Percentiles rank a stretch among this genome's conserved stretches.
phyloP scores from a whole-genome alignment of 2,329 filamentous ascomycete species.

The Metarhizium humberi region DNA sequence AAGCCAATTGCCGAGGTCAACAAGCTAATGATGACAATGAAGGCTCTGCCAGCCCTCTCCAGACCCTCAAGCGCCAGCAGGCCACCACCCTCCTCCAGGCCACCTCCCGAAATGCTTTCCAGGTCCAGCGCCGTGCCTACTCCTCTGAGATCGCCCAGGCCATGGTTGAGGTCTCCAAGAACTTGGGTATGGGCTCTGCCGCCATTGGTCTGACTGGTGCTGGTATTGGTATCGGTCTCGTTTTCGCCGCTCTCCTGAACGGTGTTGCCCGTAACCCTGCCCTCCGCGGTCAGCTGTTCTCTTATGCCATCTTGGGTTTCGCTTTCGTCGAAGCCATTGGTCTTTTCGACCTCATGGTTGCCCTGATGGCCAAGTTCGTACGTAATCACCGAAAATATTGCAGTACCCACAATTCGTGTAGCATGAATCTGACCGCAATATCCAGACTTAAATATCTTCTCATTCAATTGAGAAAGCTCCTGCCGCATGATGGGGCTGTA shows the following conservation, averaged over 20 bases:
- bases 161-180: slow-evolving; percentile 85
- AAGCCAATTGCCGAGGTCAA: slow-evolving; percentile 23
- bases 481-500: slow-evolving; percentile 26
- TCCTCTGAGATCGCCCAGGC: slow-evolving; percentile 81
- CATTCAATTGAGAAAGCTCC: slow-evolving; percentile 23
- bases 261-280: slow-evolving; percentile 90
- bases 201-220: slow-evolving; percentile 89
- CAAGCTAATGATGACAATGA: slow-evolving; percentile 21
- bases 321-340: slow-evolving; percentile 89
- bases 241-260: slow-evolving; percentile 84
- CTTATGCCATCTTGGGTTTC: slow-evolving; percentile 91
- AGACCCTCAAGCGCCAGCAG: slow-evolving; percentile 68
- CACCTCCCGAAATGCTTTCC: slow-evolving; percentile 56
- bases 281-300: slow-evolving; percentile 92
- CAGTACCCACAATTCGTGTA: not conserved
- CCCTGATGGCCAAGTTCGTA: slow-evolving; percentile 89
- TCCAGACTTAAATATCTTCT: slow-evolving; percentile 28
- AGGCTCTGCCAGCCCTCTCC: slow-evolving; percentile 55
- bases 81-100: slow-evolving; percentile 56
- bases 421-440: slow-evolving; percentile 5
- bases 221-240: slow-evolving; percentile 91
- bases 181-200: slow-evolving; percentile 80
- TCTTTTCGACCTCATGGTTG: slow-evolving; percentile 86
- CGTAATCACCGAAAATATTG: slow-evolving; percentile 23
- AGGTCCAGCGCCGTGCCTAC: slow-evolving; percentile 64